Percentiles rank a stretch among this genome's conserved stretches.
phyloP scores from a whole-genome alignment of 257 asterid species.

The Solanum etuberosum region DNA sequence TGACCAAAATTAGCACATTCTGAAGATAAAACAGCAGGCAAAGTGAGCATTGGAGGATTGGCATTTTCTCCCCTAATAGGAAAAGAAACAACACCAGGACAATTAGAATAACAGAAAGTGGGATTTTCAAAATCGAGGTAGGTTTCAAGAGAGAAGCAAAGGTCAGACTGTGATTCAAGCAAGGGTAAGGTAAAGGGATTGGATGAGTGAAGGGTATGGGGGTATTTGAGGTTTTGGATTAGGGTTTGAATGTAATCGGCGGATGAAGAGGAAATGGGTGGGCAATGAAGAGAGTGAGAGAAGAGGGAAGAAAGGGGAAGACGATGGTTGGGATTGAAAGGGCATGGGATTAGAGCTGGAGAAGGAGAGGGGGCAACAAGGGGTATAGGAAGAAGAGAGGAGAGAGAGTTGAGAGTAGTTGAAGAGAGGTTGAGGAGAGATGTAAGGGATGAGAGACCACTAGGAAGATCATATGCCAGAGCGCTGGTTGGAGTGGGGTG shows the following conservation, averaged over 20 bases:
- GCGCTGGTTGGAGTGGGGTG: constrained; percentile 10
- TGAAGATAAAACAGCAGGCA: constrained; percentile 32
- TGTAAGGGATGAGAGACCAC: constrained; percentile 40
- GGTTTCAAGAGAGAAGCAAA: constrained; percentile 42
- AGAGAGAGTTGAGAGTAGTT: constrained; percentile 37
- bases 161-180: constrained; percentile 4
- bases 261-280: constrained; percentile 8
- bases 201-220: constrained; percentile 19
- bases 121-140: constrained; percentile 13
- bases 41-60: constrained; percentile 31
- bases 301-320: constrained; percentile 64
- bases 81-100: constrained; percentile 66
- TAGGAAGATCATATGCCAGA: constrained; percentile 13
- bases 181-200: background rate
- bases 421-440: constrained; percentile 40
- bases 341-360: constrained; percentile 45
- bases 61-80: background rate
- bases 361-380: constrained; percentile 7
- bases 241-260: constrained; percentile 17
- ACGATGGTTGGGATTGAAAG: constrained; percentile 55
- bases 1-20: constrained; percentile 33
- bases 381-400: constrained; percentile 19
- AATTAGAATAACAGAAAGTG: constrained; percentile 40
- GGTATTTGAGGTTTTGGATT: constrained; percentile 29
- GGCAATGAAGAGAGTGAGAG: constrained; percentile 64